A percentile compares a stretch with the other conserved stretches of the same genome.
These are phyloP conservation scores for Oryza longistaminata DNA, from an alignment of 176 grass and related monocot species.

Conservation along the genomic window DNA sequence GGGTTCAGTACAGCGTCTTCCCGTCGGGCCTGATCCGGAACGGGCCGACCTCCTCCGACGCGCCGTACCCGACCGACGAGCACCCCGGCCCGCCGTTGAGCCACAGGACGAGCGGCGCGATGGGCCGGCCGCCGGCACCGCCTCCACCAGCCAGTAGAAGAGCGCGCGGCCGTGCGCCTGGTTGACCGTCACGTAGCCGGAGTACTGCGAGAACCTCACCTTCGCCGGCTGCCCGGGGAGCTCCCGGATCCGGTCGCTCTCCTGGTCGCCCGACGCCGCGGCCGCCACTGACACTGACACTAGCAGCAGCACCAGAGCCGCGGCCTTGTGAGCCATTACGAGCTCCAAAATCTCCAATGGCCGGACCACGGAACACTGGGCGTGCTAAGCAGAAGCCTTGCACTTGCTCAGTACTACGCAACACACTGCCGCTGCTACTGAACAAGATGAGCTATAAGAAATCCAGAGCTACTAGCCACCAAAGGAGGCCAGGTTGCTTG, in stretches of 20 bases:
- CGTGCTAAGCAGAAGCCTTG: constrained; percentile 23
- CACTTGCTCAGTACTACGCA: constrained; percentile 36
- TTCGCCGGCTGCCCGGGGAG: constrained; percentile 71
- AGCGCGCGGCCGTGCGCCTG: constrained; percentile 68
- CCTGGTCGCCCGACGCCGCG: constrained; percentile 39
- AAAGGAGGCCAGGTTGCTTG: constrained; percentile 27
- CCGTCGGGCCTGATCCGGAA: constrained; percentile 86
- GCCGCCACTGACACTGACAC: not conserved
- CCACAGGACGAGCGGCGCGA: constrained; percentile 85
- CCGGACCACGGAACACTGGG: not conserved
- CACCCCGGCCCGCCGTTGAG: constrained; percentile 94
- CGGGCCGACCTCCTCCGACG: constrained; percentile 96
- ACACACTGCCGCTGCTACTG: not conserved
- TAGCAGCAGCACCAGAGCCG: constrained; percentile 37
- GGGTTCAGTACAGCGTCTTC: constrained; percentile 66
- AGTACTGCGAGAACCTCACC: constrained; percentile 75
- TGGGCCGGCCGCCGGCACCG: constrained; percentile 53
- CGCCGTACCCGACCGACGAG: constrained; percentile 86
- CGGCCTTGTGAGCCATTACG: constrained; percentile 11
- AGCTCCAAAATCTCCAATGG: constrained; percentile 42
- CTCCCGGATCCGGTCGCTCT: constrained; percentile 77
- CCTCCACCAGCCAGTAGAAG: constrained; percentile 99
- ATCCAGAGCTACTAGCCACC: not conserved
- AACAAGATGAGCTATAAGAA: constrained; percentile 2
- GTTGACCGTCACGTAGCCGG: constrained; percentile 86